Evolutionary conservation across 257 asterid species (phyloP), one percentile per base, ranked within the genome.

Genomic region (Ilex aquifolium): DNA sequence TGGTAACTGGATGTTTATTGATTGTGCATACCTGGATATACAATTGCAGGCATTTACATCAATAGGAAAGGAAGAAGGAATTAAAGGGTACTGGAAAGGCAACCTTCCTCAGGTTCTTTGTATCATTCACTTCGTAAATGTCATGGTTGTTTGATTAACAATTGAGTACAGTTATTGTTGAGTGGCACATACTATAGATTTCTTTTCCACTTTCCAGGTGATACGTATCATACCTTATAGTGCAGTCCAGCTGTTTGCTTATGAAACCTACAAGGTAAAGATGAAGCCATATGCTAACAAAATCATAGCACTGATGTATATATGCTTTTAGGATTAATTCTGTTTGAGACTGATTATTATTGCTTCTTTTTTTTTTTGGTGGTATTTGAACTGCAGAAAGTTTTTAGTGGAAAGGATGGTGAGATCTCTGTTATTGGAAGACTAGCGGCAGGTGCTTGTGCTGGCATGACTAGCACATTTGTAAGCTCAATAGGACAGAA

Each of bases 401-500:
- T 93, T 65, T 81, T 89, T 68, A 77, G 72, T 30, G 85, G 88
- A 64, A 79, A 82, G 70, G 91, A 85, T 76, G 97, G 89, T 54
- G 80, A 85, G 64, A 95, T 90, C 61, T 80, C 96, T 51, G 90
- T 90, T 61, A 62, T 90, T 64, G 95, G 97, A 83, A 87, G 99
- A 79, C 69, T 93, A 70, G 95, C 96, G 54, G 99, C 97, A 72
- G 97, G 97, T 74, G 99, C 97, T 81, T 93, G 99, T 82, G 97
- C 99, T 79, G 99, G 99, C 87, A 87, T 90, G 99, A 93, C 97
- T 62, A 89, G 97, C 54, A 93, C 99, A 74, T 93, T 93, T 31
- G 99, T 93, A 87, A 93, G 99, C 89, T 73, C 62, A 10, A 14
- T 36, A 11, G 1, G 0, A 6, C 12, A 21, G 11, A 10, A 14